Base-by-base conservation (phyloP, 2,329 filamentous ascomycete species). In the Trichoderma endophyticum region DNA sequence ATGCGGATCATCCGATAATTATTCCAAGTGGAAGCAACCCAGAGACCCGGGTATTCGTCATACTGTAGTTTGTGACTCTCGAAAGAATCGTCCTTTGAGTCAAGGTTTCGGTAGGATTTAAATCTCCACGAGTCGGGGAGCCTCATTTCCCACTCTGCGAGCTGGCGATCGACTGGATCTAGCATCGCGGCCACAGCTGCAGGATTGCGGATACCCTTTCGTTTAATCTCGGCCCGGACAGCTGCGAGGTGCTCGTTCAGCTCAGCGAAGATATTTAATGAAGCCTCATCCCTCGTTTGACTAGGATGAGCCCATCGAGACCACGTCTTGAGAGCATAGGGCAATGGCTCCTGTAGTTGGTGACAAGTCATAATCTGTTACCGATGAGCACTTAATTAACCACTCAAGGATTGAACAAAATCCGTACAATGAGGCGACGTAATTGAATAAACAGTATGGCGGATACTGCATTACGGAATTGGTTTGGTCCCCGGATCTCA, bases 401-500 rank as follows among this genome's bases (percentile, higher is more conserved):
- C 21, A 54, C 48, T 14, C 11, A 54, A 3, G 21, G 12, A 54
- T 12, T 7, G 21, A 54, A 24, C 9, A 54, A 7, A 14, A 11
- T 3, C 48, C n/a, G 11, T 54, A 54, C 48, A 54, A 54, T 54
- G 21, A 54, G 48, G 48, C 48, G 48, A 21, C 48, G 48, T 14
- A 54, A 54, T 24, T 54, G 48, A 12, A 24, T 54, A 54, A 54
- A 54, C 5, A 54, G 21, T 24, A 54, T 54, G 48, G 48, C 21
- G 5, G 48, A 54, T 54, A 54, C 48, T 24, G 9, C 48, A 14
- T 54, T 54, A 14, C 48, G 21, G 21, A 76, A 76, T 26, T 76
- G 75, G 9, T 15, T 48, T 30, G 74, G 70, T 0, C 75, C 75
- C 3, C 75, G 74, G 59, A 77, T 72, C 43, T 77, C 71, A 15